A percentile compares a stretch with the other conserved stretches of the same genome.
These are phyloP conservation scores for Pichia sp. DNA, from an alignment of 1,139 yeast genomes.

Conservation along the genomic window DNA sequence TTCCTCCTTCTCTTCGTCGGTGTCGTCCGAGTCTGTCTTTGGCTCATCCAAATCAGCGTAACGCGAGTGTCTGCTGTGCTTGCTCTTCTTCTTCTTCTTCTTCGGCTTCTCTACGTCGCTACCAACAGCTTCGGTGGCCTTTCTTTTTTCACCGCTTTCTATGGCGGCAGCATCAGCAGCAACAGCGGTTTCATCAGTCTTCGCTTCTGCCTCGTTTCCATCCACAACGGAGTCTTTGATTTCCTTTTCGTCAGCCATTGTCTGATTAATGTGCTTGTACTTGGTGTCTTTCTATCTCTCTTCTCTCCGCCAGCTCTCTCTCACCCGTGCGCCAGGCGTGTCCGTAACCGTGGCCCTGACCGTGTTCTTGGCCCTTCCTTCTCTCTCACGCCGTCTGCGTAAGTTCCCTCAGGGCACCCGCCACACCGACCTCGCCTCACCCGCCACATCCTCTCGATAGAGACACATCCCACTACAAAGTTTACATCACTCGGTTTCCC, in stretches of 20 bases:
- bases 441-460: conserved; percentile 1
- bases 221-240: background rate
- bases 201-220: background rate
- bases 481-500: background rate
- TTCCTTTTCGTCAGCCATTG: conserved; percentile 8
- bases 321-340: background rate
- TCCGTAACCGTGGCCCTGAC: too few relatives aligned
- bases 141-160: conserved; percentile 18
- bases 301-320: background rate
- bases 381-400: background rate
- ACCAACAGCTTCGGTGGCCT: conserved; percentile 17
- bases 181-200: background rate
- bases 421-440: conserved; percentile 1
- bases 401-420: background rate
- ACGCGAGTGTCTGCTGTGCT: conserved; percentile 43
- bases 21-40: conserved; percentile 33
- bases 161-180: background rate
- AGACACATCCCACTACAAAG: background rate
- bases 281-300: background rate
- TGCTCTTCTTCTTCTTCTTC: conserved; percentile 41
- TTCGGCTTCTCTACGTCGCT: conserved; percentile 22
- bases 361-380: background rate
- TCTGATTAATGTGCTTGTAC: background rate
- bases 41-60: conserved; percentile 42
- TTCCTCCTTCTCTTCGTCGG: conserved; percentile 45